Base-by-base conservation (phyloP, 495 filamentous ascomycete species). In the Penicillium verhagenii region DNA sequence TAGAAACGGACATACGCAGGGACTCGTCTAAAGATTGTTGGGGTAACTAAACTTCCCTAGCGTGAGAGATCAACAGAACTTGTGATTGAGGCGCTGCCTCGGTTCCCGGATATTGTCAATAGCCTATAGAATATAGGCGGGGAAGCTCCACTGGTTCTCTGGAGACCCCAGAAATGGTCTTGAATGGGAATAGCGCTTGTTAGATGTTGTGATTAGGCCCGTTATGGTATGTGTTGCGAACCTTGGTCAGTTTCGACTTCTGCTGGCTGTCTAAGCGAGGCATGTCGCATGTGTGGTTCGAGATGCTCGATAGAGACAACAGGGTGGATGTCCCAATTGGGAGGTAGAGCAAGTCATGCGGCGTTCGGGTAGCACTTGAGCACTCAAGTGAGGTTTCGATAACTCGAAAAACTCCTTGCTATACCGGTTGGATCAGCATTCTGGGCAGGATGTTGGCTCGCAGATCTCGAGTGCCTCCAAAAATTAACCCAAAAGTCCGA, bases 31-130 rank as follows among this genome's bases (percentile, higher is more conserved):
- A 11, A 16, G 47, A 43, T 19, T 29, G 42, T 60, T 48, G 52
- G 48, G 31, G 20, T 2, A 4, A 16, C 26, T 39, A 42, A 26
- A n/a, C 13, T 47, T 25, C 10, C 16, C 16, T 59, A 40, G 24
- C 14, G 57, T 31, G 53, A 37, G 40, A 44, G 47, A 56, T 44
- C 42, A 48, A 35, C 45, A 7, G 23, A 20, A 45, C 58, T 42
- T 49, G 49, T 60, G 58, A 60, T 52, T 24, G 43, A 40, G 19
- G 19, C 14, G 35, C 33, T 56, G 53, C 58, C 58, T 56, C 49
- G 57, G 57, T 47, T 35, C 11, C 42, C 44, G 49, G 49, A 49
- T 50, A 55, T 38, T 25, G 23, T 38, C 33, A n/a, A 49, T 35
- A 35, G 54, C 45, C 33, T 21, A 49, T 35, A 35, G 54, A 23